These are phyloP conservation scores for Cenchrus americanus DNA, from an alignment of 176 grass and related monocot species.

Conservation along the genomic window DNA sequence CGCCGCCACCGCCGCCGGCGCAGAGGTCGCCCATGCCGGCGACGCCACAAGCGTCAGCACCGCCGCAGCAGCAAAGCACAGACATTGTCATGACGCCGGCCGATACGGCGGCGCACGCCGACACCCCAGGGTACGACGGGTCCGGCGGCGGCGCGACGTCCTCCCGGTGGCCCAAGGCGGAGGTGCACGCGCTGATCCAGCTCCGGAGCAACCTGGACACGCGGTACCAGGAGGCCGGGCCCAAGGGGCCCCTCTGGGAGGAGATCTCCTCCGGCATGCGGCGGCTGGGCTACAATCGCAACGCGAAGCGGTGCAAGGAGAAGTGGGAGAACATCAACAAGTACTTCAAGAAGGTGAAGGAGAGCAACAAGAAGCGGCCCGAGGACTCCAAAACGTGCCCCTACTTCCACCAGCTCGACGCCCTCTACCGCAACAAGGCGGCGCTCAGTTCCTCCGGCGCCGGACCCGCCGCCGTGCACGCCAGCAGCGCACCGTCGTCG, in stretches of 20 bases:
- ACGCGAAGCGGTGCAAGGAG: slow-evolving; percentile 92
- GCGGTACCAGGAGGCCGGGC: slow-evolving; percentile 87
- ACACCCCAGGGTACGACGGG: slow-evolving; percentile 46
- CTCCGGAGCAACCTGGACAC: slow-evolving; percentile 77
- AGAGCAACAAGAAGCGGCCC: slow-evolving; percentile 91
- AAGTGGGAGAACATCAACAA: slow-evolving; percentile 99
- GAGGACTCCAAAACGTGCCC: slow-evolving; percentile 99
- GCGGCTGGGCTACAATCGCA: slow-evolving; percentile 81
- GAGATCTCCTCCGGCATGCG: slow-evolving; percentile 93
- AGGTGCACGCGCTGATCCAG: slow-evolving; percentile 93
- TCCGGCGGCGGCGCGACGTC: slow-evolving; percentile 52
- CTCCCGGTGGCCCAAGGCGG: slow-evolving; percentile 95
- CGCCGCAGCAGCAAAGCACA: slow-evolving; percentile 28
- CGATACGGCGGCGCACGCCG: slow-evolving; percentile 35
- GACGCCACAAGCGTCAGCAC: slow-evolving; percentile 33
- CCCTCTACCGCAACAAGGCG: slow-evolving; percentile 86
- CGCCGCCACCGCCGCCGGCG: not conserved
- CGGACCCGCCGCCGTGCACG: not conserved
- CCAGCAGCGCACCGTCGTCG: not conserved
- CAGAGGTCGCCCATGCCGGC: slow-evolving; percentile 37
- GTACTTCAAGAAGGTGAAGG: slow-evolving; percentile 99
- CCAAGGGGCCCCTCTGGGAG: slow-evolving; percentile 95
- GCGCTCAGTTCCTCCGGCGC: slow-evolving; percentile 9
- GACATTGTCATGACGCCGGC: slow-evolving; percentile 53
- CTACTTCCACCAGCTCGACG: slow-evolving; percentile 98